Evolutionary conservation across 2,329 filamentous ascomycete genomes (phyloP).

Genomic region (Bertia moriformis): DNA sequence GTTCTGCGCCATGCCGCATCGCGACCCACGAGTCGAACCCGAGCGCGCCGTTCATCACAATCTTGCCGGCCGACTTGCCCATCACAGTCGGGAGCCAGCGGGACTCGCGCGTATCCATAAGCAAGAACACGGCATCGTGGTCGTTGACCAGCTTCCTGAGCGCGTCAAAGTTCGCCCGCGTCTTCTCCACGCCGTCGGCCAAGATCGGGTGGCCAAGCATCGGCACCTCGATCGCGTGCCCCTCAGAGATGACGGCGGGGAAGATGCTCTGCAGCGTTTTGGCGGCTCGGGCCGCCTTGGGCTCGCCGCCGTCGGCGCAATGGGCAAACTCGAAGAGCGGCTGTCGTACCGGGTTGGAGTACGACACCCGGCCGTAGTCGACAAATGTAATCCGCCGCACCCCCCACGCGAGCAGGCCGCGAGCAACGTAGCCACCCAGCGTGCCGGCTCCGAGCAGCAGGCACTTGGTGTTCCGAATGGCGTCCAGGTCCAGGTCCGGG

Average conservation of each 20-base stretch:
- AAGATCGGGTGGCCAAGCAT: conserved; percentile 87
- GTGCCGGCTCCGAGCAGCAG: conserved; percentile 85
- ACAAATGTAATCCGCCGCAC: conserved; percentile 91
- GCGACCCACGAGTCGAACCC: conserved; percentile 95
- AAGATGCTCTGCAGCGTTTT: conserved; percentile 74
- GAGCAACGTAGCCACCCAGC: conserved; percentile 80
- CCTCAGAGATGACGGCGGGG: conserved; percentile 70
- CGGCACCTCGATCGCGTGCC: conserved; percentile 72
- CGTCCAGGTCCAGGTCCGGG: conserved; percentile 72
- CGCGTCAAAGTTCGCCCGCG: conserved; percentile 60
- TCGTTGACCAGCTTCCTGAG: conserved; percentile 62
- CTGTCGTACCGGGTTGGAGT: conserved; percentile 90
- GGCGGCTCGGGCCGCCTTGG: conserved; percentile 71
- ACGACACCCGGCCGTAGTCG: conserved; percentile 84
- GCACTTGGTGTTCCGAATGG: conserved; percentile 79
- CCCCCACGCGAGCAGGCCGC: conserved; percentile 88
- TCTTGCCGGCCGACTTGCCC: conserved; percentile 82
- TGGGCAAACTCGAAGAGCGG: conserved; percentile 84
- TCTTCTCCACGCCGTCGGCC: conserved; percentile 45
- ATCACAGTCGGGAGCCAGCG: conserved; percentile 93
- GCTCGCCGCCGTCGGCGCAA: conserved; percentile 68
- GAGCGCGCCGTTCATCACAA: conserved; percentile 90
- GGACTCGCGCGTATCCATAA: conserved; percentile 92
- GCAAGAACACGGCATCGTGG: conserved; percentile 82
- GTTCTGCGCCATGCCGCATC: conserved; percentile 77